Evolutionary conservation across 2,329 filamentous ascomycete genomes (phyloP), one percentile per base, ranked within the genome.

Genomic region (Atkinsonella texensis): DNA sequence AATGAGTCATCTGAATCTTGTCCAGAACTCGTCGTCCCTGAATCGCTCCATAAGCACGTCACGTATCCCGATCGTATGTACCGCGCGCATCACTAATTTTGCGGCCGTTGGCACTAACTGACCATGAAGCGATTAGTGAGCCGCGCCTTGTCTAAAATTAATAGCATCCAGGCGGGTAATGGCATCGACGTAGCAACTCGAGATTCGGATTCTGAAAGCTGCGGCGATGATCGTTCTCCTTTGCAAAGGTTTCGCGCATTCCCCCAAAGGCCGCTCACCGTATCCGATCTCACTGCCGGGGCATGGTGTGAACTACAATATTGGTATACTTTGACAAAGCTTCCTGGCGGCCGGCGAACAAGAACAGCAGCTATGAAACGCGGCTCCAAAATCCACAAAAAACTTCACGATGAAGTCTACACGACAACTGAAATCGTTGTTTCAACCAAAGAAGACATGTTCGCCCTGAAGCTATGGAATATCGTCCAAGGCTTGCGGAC

Each of bases 221-320:
- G 12, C 20, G 56, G 64, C 11, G 70, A 74, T 48, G 61, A 57
- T 2, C 67, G 65, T 18, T 73, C 76, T 1, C 90, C 89, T 0
- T 70, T 96, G 2, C 77, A 89, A 55, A 81, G 85, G 35, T 95
- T 95, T 60, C 84, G 90, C 39, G 81, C 81, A 1, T 83, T 78
- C 52, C 88, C 88, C 0, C 84, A 77, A 61, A 91, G 88, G 63
- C 81, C 87, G 0, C 75, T 97, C 8, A 89, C 87, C 0, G 93
- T 97, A 1, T 89, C 87, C 2, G 93, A 98, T 65, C 70, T 97
- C 23, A 81, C 90, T 0, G 85, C 88, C 1, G 90, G 90, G 2
- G 84, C 90, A 8, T 98, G 93, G 93, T 98, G 93, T 65, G 91
- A 98, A 67, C 67, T 97, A 53, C 90, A 97, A 65, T 94, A 95